Conservation (phyloP, 2,329 filamentous ascomycete genomes). For the Pseudogymnoascus pannorum region DNA sequence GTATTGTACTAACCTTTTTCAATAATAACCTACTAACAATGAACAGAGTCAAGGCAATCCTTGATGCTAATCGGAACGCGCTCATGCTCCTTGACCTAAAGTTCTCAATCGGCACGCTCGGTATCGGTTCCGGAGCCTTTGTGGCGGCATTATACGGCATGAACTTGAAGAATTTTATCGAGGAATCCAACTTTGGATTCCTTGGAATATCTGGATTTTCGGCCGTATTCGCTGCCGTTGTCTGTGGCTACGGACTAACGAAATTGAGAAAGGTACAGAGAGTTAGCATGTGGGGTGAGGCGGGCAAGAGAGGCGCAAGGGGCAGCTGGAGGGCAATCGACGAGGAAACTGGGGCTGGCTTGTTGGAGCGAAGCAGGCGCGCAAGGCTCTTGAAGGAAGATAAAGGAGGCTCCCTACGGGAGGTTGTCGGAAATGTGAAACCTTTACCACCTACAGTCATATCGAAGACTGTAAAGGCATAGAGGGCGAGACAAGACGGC, state of each 20-base stretch:
- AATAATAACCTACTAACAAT: conserved; percentile 13
- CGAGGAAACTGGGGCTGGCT: conserved; percentile 14
- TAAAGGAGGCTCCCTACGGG: neutral
- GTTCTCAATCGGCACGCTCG: conserved; percentile 89
- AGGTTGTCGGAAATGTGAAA: conserved; percentile 1
- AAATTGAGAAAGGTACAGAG: conserved; percentile 82
- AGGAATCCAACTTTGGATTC: conserved; percentile 87
- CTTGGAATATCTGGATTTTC: conserved; percentile 64
- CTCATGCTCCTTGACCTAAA: conserved; percentile 97
- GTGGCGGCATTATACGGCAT: conserved; percentile 98
- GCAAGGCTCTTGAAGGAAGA: conserved; percentile 15
- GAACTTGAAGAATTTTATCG: conserved; percentile 98
- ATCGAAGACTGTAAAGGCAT: neutral
- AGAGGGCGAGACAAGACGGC: neutral
- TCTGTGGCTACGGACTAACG: conserved; percentile 75
- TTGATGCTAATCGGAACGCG: conserved; percentile 95
- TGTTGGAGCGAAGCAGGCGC: conserved; percentile 21
- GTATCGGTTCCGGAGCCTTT: conserved; percentile 91
- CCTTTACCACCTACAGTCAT: conserved; percentile 5
- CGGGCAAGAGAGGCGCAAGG: conserved; percentile 21
- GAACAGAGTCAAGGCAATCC: conserved; percentile 79
- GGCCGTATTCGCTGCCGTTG: conserved; percentile 63
- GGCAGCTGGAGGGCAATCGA: conserved; percentile 18
- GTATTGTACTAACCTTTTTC: conserved; percentile 26
- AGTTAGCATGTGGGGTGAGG: conserved; percentile 64